Conservation (phyloP, 306 rosid genomes). For the Pueraria montana region DNA sequence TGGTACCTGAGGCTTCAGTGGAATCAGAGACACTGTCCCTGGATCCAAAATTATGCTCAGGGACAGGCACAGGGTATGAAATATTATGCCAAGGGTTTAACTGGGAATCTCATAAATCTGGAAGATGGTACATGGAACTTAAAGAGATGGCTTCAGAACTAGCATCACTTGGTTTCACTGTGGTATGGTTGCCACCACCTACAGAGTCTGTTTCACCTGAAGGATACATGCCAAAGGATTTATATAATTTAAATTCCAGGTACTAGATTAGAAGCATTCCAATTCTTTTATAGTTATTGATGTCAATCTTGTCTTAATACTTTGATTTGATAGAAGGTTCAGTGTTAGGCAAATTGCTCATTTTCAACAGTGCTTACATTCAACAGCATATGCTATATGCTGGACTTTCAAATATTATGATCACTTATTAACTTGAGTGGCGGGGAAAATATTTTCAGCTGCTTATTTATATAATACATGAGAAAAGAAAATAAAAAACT, state of each 20-base stretch:
- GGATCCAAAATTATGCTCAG: slow-evolving; percentile 56
- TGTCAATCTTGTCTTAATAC: slow-evolving; percentile 13
- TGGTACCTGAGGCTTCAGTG: slow-evolving; percentile 18
- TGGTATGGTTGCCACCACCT: slow-evolving; percentile 93
- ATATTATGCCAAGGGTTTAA: slow-evolving; percentile 93
- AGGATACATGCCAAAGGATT: slow-evolving; percentile 95
- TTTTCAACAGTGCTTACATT: not conserved
- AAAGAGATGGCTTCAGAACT: slow-evolving; percentile 71
- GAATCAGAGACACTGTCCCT: slow-evolving; percentile 31
- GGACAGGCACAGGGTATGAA: slow-evolving; percentile 83
- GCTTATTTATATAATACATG: slow-evolving; percentile 13
- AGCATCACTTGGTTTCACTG: slow-evolving; percentile 79
- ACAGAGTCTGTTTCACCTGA: slow-evolving; percentile 92
- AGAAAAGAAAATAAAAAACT: not conserved
- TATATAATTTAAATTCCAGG: slow-evolving; percentile 92
- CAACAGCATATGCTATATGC: slow-evolving; percentile 32
- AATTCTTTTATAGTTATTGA: not conserved
- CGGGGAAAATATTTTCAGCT: too few species aligned
- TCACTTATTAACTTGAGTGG: too few species aligned
- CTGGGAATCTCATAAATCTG: slow-evolving; percentile 89
- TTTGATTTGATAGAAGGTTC: slow-evolving; percentile 11
- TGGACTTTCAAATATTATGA: too few species aligned
- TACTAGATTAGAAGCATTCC: slow-evolving; percentile 38
- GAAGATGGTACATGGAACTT: slow-evolving; percentile 87
- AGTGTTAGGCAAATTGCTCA: not conserved